Conservation (phyloP, 345 rosid species). For the Eucalyptus curtisii region DNA sequence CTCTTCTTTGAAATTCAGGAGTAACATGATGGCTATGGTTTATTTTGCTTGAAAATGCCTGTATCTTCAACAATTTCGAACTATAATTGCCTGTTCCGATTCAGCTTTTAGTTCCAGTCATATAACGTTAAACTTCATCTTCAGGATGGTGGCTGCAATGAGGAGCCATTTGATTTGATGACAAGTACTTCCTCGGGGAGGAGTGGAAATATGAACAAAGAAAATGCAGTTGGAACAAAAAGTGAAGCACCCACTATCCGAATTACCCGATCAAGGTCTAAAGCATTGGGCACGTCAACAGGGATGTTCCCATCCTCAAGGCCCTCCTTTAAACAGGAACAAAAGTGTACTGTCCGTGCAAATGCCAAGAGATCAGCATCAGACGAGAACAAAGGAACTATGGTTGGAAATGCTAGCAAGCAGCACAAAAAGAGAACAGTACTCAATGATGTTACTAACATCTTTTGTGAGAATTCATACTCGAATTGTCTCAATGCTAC, state of each 20-base stretch:
- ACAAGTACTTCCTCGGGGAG: slow-evolving; percentile 15
- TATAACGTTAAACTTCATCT: not conserved
- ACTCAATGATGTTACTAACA: slow-evolving; percentile 68
- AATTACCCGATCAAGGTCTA: slow-evolving; percentile 69
- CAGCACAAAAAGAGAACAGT: slow-evolving; percentile 72
- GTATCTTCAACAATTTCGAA: not conserved
- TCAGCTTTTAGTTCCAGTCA: not conserved
- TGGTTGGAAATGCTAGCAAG: slow-evolving; percentile 8
- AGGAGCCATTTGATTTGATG: slow-evolving; percentile 9
- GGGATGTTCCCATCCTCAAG: slow-evolving; percentile 37
- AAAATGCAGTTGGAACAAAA: slow-evolving; percentile 24
- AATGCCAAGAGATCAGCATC: slow-evolving; percentile 34
- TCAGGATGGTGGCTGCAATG: slow-evolving; percentile 30
- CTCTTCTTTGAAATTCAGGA: not conserved
- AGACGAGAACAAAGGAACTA: slow-evolving; percentile 33
- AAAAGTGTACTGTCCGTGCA: slow-evolving; percentile 17
- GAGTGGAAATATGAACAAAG: slow-evolving; percentile 53
- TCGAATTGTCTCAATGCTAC: slow-evolving; percentile 17
- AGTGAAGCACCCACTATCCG: slow-evolving; percentile 22
- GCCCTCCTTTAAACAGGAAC: slow-evolving; percentile 55
- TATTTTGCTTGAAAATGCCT: not conserved
- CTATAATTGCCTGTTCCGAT: not conserved
- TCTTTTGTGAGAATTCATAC: slow-evolving; percentile 8
- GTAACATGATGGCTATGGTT: not conserved
- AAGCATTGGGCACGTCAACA: slow-evolving; percentile 36